Evolutionary conservation across 305 asterid genomes (phyloP).

Genomic region (Fraxinus sp.): DNA sequence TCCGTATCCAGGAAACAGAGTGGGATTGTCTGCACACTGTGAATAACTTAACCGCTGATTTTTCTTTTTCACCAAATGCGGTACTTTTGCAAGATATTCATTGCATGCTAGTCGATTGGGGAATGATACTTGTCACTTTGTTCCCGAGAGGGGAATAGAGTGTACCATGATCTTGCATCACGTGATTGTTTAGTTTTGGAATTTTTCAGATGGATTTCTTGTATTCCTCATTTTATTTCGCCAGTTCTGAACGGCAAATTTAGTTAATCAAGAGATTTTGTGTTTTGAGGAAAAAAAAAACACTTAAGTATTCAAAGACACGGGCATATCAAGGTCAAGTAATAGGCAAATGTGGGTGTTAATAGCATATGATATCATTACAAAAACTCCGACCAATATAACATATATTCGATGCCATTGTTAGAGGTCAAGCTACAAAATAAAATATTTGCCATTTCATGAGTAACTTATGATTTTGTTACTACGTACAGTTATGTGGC

Average conservation of each 20-base stretch:
- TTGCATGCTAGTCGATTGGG: background rate
- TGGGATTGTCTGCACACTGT: background rate
- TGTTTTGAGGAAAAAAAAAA: background rate
- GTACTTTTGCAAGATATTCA: background rate
- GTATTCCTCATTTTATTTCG: background rate
- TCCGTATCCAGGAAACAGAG: background rate
- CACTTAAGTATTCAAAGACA: background rate
- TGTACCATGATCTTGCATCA: background rate
- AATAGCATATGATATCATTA: background rate
- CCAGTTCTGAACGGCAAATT: background rate
- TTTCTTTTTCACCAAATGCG: background rate
- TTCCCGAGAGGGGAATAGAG: background rate
- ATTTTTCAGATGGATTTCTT: background rate
- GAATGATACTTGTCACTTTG: background rate
- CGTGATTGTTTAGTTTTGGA: background rate
- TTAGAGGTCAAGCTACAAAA: background rate
- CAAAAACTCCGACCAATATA: background rate
- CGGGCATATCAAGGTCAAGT: background rate
- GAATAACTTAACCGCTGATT: background rate
- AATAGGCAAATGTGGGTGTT: background rate
- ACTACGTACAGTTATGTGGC: background rate
- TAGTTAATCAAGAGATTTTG: background rate
- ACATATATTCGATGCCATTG: background rate
- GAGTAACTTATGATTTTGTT: slow-evolving; percentile 5
- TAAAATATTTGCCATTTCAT: background rate